Evolutionary conservation across 2,329 filamentous ascomycete genomes (phyloP), one percentile per base, ranked within the genome.

Genomic region (Exserohilum rostratum): DNA sequence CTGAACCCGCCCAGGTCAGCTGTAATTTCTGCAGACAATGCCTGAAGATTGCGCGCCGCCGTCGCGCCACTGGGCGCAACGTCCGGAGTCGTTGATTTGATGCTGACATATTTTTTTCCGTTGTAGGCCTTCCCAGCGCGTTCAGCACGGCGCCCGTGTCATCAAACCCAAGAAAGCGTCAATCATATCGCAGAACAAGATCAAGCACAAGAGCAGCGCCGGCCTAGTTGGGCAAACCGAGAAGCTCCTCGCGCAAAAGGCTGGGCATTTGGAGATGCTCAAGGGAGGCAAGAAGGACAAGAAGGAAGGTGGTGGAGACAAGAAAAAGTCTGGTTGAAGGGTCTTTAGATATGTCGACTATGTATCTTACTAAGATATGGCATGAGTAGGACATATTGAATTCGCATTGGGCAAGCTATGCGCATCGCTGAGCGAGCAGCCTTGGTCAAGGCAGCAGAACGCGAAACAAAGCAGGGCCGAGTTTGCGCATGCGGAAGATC

Each of bases 221-320:
- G 87, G 87, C 0, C 74, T 90, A 35, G 83, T 83, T 3, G 83
- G 82, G 0, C 80, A 85, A 76, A 90, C 88, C n/a, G 88, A 91
- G 69, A 83, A 83, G 57, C 83, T 81, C 58, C 79, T 90, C 9
- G 88, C 87, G 11, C 79, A 85, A 57, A 85, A 85, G 66, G 88
- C 87, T 5, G 88, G 88, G 12, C 88, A 91, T 80, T 67, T 90
- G 67, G 88, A 91, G 73, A 69, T 90, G 67, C 72, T 90, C 67
- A 80, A 80, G 53, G 86, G 87, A 2, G 87, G 86, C 11, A 89
- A 88, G 81, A 87, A 84, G 74, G 76, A 78, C 37, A 70, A 66
- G 60, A 66, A 64, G 44, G 63, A 78, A 66, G 63, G 61, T 57
- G 63, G 61, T 57, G 62, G 46, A 54, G 61, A 57, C 22, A 59